Percentiles rank a stretch among this genome's conserved stretches.
These are phyloP conservation scores for Ogataea pini DNA, from an alignment of 805 yeast genomes.

Conservation along the genomic window DNA sequence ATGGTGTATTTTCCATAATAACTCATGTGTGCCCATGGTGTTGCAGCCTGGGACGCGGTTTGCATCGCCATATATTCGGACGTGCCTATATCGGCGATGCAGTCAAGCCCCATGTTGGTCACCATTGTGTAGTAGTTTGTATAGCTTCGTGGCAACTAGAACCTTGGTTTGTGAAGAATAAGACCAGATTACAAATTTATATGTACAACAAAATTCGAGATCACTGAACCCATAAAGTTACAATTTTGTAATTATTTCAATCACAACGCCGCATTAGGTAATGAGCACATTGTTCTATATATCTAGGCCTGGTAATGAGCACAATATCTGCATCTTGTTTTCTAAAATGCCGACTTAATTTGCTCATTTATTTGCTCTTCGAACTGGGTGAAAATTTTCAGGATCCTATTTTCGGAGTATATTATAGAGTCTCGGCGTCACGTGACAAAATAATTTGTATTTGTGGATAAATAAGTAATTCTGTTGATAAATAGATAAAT, in stretches of 20 bases:
- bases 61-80: conserved; percentile 26
- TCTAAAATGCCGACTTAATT: not conserved
- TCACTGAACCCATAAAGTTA: too few species aligned
- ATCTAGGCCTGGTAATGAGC: too few species aligned
- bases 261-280: not conserved
- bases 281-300: not conserved
- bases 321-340: too few species aligned
- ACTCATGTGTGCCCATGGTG: conserved; percentile 33
- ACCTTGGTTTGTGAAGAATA: too few species aligned
- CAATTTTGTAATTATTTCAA: too few species aligned
- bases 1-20: conserved; percentile 41
- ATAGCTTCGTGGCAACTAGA: too few species aligned
- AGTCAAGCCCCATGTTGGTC: conserved; percentile 36
- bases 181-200: too few species aligned
- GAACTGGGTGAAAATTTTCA: not conserved
- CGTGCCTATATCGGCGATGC: conserved; percentile 36
- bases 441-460: not conserved
- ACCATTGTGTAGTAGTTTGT: not conserved
- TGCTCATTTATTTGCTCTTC: conserved; percentile 1
- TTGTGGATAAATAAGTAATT: not conserved
- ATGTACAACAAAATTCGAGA: too few species aligned
- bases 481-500: not conserved
- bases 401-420: not conserved
- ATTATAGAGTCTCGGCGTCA: not conserved
- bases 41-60: conserved; percentile 34